These are phyloP conservation scores for Wickerhamomyces ciferrii DNA, from an alignment of 805 yeast species.

Conservation along the genomic window DNA sequence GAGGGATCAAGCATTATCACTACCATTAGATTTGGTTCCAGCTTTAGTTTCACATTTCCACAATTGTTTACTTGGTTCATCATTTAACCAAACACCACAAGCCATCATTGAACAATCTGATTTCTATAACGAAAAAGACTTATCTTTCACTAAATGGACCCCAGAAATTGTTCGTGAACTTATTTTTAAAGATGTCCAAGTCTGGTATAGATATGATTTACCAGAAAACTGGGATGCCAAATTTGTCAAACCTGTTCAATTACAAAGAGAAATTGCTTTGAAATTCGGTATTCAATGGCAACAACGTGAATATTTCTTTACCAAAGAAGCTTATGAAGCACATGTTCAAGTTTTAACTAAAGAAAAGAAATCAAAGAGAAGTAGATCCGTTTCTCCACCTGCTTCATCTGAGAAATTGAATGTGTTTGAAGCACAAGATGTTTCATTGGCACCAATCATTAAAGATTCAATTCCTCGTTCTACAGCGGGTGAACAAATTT, in stretches of 20 bases:
- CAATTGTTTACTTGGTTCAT: constrained; percentile 59
- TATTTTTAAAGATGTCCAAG: constrained; percentile 46
- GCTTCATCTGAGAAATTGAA: constrained; percentile 18
- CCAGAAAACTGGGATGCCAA: constrained; percentile 41
- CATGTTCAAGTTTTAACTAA: constrained; percentile 26
- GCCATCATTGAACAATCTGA: constrained; percentile 36
- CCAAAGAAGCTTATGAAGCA: constrained; percentile 31
- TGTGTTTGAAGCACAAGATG: constrained; percentile 55
- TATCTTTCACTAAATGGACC: constrained; percentile 39
- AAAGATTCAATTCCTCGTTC: constrained; percentile 68
- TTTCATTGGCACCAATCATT: constrained; percentile 70
- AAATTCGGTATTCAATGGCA: constrained; percentile 88
- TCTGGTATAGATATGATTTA: constrained; percentile 61
- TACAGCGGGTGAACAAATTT: constrained; percentile 67
- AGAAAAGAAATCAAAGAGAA: constrained; percentile 28
- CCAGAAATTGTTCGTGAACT: constrained; percentile 37
- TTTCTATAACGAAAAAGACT: constrained; percentile 36
- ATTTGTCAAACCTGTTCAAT: constrained; percentile 30
- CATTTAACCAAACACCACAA: constrained; percentile 35
- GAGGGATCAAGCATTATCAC: constrained; percentile 36
- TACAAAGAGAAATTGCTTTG: constrained; percentile 66
- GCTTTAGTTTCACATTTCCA: constrained; percentile 64
- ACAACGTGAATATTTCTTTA: constrained; percentile 33
- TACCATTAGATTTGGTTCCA: constrained; percentile 55
- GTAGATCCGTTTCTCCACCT: constrained; percentile 1